Conservation (phyloP, 192 early-diverging fungal genomes). For the Mortierella hygrophila region DNA sequence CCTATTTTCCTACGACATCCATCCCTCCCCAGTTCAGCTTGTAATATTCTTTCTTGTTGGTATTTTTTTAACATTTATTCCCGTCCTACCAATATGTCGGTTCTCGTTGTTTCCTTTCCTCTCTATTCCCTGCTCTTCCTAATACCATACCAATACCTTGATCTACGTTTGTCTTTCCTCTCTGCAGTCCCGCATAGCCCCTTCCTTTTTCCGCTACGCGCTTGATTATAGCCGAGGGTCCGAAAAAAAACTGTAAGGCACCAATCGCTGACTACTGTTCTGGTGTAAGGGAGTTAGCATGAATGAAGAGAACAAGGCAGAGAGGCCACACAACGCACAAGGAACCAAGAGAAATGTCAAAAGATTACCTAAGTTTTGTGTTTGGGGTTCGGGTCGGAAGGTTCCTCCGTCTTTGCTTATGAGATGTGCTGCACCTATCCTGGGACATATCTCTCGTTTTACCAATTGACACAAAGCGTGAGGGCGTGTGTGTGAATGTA, state of each 20-base stretch:
- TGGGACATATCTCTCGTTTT: background rate
- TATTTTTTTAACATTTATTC: background rate
- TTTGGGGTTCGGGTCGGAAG: too few species aligned
- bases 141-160: background rate
- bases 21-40: background rate
- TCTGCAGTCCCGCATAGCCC: background rate
- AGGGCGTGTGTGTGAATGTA: too few species aligned
- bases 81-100: background rate
- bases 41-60: background rate
- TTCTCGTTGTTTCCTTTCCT: background rate
- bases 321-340: too few species aligned
- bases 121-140: background rate
- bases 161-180: background rate
- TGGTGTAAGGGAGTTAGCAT: too few species aligned
- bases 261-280: too few species aligned
- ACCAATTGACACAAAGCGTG: background rate
- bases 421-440: background rate
- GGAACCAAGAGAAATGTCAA: too few species aligned
- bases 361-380: too few species aligned
- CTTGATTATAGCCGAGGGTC: too few species aligned
- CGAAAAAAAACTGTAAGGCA: too few species aligned
- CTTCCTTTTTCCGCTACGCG: background rate
- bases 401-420: too few species aligned
- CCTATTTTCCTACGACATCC: background rate
- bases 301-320: too few species aligned